Evolutionary conservation across 164 flowering plant genomes (phyloP).

Genomic region (Tinospora cordifolia): DNA sequence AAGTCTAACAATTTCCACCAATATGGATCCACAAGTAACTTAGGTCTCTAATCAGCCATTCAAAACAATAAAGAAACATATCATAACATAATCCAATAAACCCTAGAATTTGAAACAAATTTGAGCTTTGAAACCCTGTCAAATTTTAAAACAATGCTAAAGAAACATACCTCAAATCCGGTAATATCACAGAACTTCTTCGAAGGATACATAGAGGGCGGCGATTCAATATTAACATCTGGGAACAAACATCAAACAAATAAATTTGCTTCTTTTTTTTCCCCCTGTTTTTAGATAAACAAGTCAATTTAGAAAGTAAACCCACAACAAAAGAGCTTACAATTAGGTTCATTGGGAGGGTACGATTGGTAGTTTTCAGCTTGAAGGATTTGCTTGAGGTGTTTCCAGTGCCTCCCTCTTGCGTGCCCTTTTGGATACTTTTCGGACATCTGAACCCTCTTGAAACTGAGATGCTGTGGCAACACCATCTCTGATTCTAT

Average conservation of each 20-base stretch:
- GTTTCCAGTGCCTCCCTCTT: slow-evolving; percentile 82
- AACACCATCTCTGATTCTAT: slow-evolving; percentile 64
- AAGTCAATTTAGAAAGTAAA: background rate
- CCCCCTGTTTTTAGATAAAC: background rate
- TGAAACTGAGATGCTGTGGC: slow-evolving; percentile 65
- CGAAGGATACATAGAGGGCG: slow-evolving; percentile 70
- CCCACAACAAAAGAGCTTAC: slow-evolving; percentile 31
- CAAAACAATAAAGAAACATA: no score
- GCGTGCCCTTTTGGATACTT: slow-evolving; percentile 93
- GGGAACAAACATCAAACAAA: slow-evolving; percentile 17
- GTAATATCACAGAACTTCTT: slow-evolving; percentile 80
- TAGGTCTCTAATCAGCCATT: no score
- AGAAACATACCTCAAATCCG: slow-evolving; percentile 59
- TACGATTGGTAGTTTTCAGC: slow-evolving; percentile 71
- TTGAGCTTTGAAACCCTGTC: no score
- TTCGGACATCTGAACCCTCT: slow-evolving; percentile 69
- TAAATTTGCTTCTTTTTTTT: no score
- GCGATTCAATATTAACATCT: slow-evolving; percentile 82
- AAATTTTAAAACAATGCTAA: background rate
- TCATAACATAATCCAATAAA: no score
- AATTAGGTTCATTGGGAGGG: slow-evolving; percentile 71
- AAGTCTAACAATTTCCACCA: no score
- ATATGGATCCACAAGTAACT: no score
- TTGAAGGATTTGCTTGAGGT: slow-evolving; percentile 84
- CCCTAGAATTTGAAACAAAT: no score